A percentile compares a stretch with the other conserved stretches of the same genome.
Evolutionary conservation across 768 basidiomycete genomes (phyloP).

Genomic region (Suillus cothurnatus): DNA sequence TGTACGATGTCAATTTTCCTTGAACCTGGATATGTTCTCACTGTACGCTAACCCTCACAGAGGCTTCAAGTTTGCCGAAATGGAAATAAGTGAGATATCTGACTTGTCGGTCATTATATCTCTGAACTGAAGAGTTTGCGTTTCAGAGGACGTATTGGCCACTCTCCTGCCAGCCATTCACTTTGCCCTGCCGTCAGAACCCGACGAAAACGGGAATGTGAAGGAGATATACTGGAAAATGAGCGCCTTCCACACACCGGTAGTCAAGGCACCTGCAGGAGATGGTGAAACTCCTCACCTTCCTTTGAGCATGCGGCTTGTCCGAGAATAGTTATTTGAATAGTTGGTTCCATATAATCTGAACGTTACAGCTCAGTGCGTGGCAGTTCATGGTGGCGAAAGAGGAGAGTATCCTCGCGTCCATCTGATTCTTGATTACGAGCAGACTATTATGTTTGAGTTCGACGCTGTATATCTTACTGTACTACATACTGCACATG

Average conservation of each 20-base stretch:
- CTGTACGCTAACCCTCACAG: slow-evolving; percentile 2
- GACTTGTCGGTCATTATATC: too few species aligned
- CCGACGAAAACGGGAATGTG: slow-evolving; percentile 8
- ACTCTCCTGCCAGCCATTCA: slow-evolving; percentile 27
- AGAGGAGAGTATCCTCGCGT: not conserved
- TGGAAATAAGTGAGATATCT: slow-evolving; percentile 48
- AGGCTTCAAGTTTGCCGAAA: slow-evolving; percentile 47
- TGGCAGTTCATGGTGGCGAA: slow-evolving; percentile 30
- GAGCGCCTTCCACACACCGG: slow-evolving; percentile 27
- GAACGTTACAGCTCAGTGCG: not conserved
- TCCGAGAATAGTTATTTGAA: not conserved
- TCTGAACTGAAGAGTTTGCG: not conserved
- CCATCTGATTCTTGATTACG: not conserved
- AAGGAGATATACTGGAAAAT: slow-evolving; percentile 31
- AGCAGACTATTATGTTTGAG: not conserved
- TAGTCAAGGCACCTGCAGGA: slow-evolving; percentile 27
- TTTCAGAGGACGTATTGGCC: slow-evolving; percentile 26
- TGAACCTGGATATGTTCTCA: not conserved
- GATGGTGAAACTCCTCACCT: slow-evolving; percentile 23
- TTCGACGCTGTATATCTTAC: not conserved
- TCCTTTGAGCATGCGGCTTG: slow-evolving; percentile 16
- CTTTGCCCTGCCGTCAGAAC: slow-evolving; percentile 24
- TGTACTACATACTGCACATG: not conserved
- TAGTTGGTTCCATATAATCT: slow-evolving; percentile 30
- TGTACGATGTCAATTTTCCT: slow-evolving; percentile 30